These are phyloP conservation scores for Gossypium longicalyx DNA, from an alignment of 345 rosid genomes.

Conservation along the genomic window DNA sequence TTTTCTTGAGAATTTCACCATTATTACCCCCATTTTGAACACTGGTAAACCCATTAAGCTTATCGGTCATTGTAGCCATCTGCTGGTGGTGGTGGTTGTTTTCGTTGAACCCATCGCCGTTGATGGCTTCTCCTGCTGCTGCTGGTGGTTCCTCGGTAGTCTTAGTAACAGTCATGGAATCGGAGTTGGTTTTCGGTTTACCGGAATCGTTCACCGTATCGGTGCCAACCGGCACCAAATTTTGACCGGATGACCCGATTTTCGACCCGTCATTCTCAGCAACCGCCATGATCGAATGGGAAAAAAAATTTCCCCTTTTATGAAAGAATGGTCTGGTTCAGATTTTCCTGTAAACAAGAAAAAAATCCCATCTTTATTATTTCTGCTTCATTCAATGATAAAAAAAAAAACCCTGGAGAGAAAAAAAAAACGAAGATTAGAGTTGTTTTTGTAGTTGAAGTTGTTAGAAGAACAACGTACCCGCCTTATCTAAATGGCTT, in stretches of 20 bases:
- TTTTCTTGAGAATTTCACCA: conserved; percentile 38
- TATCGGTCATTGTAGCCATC: conserved; percentile 26
- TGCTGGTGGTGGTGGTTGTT: conserved; percentile 23
- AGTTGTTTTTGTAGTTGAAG: too few relatives aligned
- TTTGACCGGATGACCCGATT: not conserved
- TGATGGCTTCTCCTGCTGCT: conserved; percentile 13
- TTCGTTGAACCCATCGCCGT: conserved; percentile 20
- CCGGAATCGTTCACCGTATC: too few relatives aligned
- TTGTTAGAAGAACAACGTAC: conserved; percentile 21
- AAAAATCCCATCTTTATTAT: too few relatives aligned
- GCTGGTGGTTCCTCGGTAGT: conserved; percentile 9
- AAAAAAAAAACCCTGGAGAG: not conserved
- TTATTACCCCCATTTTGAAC: conserved; percentile 14
- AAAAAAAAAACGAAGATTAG: not conserved
- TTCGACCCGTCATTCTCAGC: not conserved
- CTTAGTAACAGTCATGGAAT: not conserved
- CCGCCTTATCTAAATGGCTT: conserved; percentile 39
- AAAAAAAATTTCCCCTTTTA: too few relatives aligned
- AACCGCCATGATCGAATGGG: too few relatives aligned
- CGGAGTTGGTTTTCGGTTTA: too few relatives aligned
- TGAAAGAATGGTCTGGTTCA: too few relatives aligned
- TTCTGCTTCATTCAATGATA: too few relatives aligned
- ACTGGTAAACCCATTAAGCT: conserved; percentile 24
- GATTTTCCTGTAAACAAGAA: too few relatives aligned
- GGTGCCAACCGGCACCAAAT: not conserved